Percentiles rank a stretch among this genome's conserved stretches.
Conservation (phyloP, 2,329 filamentous ascomycete genomes). For the Ophioceras dolichostomum region DNA sequence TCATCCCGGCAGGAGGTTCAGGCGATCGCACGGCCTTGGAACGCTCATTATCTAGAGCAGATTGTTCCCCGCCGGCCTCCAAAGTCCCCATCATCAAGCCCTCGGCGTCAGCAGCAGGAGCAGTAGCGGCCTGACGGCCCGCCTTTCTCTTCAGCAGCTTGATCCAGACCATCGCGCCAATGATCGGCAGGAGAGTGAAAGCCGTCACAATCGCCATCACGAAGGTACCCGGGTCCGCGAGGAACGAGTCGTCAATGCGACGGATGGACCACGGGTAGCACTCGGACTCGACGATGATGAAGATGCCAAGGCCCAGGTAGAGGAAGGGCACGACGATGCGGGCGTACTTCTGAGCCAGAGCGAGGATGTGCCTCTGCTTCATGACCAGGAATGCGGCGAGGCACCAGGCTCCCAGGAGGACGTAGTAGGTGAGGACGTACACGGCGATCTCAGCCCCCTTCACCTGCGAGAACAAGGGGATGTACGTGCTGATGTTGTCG, state of each 20-base stretch:
- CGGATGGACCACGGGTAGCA: slow-evolving; percentile 21
- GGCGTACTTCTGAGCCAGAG: slow-evolving; percentile 13
- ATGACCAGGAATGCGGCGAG: slow-evolving; percentile 16
- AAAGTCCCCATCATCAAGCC: not conserved
- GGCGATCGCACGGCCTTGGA: not conserved
- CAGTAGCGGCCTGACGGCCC: not conserved
- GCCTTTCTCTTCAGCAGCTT: not conserved
- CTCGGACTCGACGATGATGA: slow-evolving; percentile 18
- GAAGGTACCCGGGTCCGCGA: not conserved
- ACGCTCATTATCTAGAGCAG: not conserved
- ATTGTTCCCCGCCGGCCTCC: not conserved
- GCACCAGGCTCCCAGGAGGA: slow-evolving; percentile 19
- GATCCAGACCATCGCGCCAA: slow-evolving; percentile 1
- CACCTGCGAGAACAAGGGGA: slow-evolving; percentile 20
- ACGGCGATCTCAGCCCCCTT: slow-evolving; percentile 18
- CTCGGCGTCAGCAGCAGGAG: not conserved
- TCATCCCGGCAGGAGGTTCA: not conserved
- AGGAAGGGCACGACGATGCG: slow-evolving; percentile 15
- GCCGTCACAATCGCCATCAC: slow-evolving; percentile 1
- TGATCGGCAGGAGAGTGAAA: not conserved
- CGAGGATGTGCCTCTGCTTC: slow-evolving; percentile 17
- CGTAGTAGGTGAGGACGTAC: slow-evolving; percentile 19
- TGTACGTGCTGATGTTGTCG: slow-evolving; percentile 22
- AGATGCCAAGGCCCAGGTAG: slow-evolving; percentile 19
- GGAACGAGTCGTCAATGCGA: slow-evolving; percentile 11